These are phyloP conservation scores for Podospora anserina DNA, from an alignment of 495 filamentous ascomycete genomes.

Conservation along the genomic window DNA sequence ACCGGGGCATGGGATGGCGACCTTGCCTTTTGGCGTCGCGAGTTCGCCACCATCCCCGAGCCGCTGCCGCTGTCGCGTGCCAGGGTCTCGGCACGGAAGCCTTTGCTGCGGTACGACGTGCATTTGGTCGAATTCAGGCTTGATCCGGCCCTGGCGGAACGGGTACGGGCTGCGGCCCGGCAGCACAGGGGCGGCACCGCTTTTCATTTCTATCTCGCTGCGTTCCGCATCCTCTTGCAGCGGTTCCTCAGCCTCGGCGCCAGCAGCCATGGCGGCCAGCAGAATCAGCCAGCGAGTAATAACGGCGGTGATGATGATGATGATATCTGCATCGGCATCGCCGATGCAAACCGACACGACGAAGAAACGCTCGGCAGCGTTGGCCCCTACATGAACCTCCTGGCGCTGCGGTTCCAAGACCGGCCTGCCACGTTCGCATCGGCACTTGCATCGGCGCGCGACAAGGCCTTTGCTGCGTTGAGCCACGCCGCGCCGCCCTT, in stretches of 20 bases:
- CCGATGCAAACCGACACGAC: slow-evolving; percentile 39
- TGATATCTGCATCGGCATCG: slow-evolving; percentile 36
- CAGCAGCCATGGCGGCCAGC: too few species aligned
- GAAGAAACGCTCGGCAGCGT: slow-evolving; percentile 30
- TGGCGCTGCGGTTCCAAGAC: slow-evolving; percentile 41
- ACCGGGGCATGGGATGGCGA: slow-evolving; percentile 15
- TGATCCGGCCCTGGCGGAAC: slow-evolving; percentile 4
- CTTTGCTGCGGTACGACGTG: not conserved
- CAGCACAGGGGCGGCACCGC: slow-evolving; percentile 26
- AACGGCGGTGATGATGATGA: slow-evolving; percentile 6
- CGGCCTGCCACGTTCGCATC: too few species aligned
- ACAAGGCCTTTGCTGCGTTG: not conserved
- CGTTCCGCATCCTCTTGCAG: slow-evolving; percentile 33
- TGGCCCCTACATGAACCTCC: slow-evolving; percentile 48
- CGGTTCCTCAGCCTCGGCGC: slow-evolving; percentile 20
- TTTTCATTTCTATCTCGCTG: slow-evolving; percentile 41
- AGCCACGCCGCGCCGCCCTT: slow-evolving; percentile 24
- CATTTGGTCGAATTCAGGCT: slow-evolving; percentile 11
- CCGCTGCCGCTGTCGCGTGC: slow-evolving; percentile 34
- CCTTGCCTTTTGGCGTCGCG: slow-evolving; percentile 33
- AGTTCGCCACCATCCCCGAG: slow-evolving; percentile 32
- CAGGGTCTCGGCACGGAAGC: not conserved
- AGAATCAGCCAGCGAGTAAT: too few species aligned
- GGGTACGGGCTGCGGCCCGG: slow-evolving; percentile 4
- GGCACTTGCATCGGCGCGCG: not conserved